phyloP scores from a whole-genome alignment of 371 early-diverging fungal genomes.

The Mucor saturninus region DNA sequence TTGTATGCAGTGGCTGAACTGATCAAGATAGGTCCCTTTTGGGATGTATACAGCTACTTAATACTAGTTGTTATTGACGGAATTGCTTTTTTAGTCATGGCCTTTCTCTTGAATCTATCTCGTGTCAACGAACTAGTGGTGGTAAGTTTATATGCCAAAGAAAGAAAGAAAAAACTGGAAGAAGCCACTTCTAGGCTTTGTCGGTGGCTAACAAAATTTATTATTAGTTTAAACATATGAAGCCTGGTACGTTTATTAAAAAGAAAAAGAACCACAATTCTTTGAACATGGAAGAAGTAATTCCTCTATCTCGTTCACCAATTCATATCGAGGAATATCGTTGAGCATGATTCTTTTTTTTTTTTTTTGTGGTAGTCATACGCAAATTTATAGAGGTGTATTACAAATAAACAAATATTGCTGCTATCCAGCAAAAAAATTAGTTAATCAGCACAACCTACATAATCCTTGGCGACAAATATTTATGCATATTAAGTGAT shows the following conservation, averaged over 20 bases:
- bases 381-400: neutral
- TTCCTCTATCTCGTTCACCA: slow-evolving; percentile 13
- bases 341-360: neutral
- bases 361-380: neutral
- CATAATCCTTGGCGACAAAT: too few relatives aligned
- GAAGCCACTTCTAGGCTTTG: too few relatives aligned
- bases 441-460: too few relatives aligned
- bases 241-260: neutral
- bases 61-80: slow-evolving; percentile 15
- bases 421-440: too few relatives aligned
- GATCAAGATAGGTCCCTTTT: slow-evolving; percentile 9
- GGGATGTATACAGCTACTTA: slow-evolving; percentile 10
- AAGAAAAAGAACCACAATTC: neutral
- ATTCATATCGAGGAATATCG: slow-evolving; percentile 5
- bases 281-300: slow-evolving; percentile 2
- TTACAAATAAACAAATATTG: neutral
- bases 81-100: neutral
- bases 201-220: neutral
- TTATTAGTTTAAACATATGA: neutral
- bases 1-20: slow-evolving; percentile 5
- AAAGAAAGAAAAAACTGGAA: neutral
- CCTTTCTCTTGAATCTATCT: slow-evolving; percentile 5
- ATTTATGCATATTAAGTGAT: too few relatives aligned
- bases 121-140: neutral
- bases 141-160: slow-evolving; percentile 1